Percentiles rank a stretch among this genome's conserved stretches.
These are phyloP conservation scores for Dendrocalamus latiflorus DNA, from an alignment of 202 grass and related monocot genomes.

Conservation along the genomic window DNA sequence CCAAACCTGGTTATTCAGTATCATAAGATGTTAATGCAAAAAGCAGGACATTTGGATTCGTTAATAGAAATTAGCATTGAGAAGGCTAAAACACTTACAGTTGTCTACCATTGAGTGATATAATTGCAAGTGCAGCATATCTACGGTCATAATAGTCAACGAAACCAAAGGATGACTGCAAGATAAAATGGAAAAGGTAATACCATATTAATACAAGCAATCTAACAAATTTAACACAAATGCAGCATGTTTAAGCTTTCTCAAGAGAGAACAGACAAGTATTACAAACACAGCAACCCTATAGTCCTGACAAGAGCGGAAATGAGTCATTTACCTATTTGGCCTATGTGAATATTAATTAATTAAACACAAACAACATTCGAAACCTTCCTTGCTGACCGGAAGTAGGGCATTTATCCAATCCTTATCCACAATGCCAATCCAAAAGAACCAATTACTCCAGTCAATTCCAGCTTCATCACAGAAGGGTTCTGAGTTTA, in stretches of 20 bases:
- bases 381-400: neutral
- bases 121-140: constrained; percentile 77
- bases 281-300: neutral
- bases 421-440: neutral
- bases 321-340: neutral
- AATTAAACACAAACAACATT: neutral
- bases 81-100: constrained; percentile 52
- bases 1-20: constrained; percentile 51
- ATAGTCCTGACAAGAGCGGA: neutral
- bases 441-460: neutral
- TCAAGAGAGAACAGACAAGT: neutral
- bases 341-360: neutral
- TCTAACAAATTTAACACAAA: neutral
- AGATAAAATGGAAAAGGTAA: constrained; percentile 7
- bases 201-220: constrained; percentile 4
- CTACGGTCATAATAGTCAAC: constrained; percentile 90
- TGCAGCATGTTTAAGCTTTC: neutral
- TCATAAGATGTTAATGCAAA: neutral
- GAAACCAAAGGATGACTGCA: constrained; percentile 90
- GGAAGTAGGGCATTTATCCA: neutral
- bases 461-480: neutral
- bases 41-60: neutral
- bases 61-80: constrained; percentile 5
- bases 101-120: constrained; percentile 76
- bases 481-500: neutral